These are phyloP conservation scores for Ordospora colligata DNA, from an alignment of 371 early-diverging fungal species.

Conservation along the genomic window DNA sequence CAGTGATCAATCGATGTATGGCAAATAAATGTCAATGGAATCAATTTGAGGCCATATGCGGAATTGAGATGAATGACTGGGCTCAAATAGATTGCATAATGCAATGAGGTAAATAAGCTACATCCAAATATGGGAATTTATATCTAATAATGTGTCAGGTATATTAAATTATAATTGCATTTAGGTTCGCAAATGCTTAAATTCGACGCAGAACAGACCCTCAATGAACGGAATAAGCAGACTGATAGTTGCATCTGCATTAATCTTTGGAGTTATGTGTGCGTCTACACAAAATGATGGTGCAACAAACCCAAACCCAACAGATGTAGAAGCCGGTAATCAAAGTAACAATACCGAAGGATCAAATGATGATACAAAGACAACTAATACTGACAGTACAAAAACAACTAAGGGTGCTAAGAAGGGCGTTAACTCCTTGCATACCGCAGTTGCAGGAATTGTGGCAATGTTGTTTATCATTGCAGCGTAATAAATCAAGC, in stretches of 20 bases:
- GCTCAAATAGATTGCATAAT: too few relatives aligned
- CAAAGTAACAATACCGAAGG: too few relatives aligned
- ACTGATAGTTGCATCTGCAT: not conserved
- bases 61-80: too few relatives aligned
- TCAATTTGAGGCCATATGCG: too few relatives aligned
- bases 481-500: slow-evolving; percentile 4
- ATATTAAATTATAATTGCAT: not conserved
- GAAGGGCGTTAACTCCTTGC: not conserved
- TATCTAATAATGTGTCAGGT: not conserved
- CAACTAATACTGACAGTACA: not conserved
- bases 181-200: not conserved
- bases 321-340: too few relatives aligned
- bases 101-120: too few relatives aligned
- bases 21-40: too few relatives aligned
- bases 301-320: too few relatives aligned
- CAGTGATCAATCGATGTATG: too few relatives aligned
- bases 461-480: not conserved
- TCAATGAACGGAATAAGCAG: slow-evolving; percentile 1
- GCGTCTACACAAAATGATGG: not conserved
- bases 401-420: not conserved
- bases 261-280: not conserved
- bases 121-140: not conserved
- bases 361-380: not conserved
- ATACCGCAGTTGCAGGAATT: not conserved
- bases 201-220: not conserved